These are phyloP conservation scores for Gossypium mustelinum DNA, from an alignment of 345 rosid species.

Conservation along the genomic window DNA sequence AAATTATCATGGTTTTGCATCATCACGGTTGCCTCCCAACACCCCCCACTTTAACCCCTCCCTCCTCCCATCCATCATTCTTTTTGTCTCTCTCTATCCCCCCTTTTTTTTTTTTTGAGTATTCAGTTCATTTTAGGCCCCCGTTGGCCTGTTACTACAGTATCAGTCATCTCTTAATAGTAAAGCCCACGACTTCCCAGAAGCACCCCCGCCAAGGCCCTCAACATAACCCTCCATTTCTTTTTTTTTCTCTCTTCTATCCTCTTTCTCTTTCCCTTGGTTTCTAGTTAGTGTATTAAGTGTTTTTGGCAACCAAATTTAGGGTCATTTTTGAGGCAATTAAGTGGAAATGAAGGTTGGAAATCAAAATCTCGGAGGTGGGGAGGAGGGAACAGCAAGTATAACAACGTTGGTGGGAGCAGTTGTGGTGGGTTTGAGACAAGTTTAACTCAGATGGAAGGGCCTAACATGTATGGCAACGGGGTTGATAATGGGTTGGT, in stretches of 20 bases:
- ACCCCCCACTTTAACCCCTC: not conserved
- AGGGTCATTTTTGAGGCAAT: constrained; percentile 53
- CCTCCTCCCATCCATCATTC: not conserved
- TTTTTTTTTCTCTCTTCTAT: not conserved
- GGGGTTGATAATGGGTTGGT: constrained; percentile 31
- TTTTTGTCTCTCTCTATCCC: not conserved
- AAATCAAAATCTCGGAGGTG: constrained; percentile 37
- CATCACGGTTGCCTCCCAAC: constrained; percentile 9
- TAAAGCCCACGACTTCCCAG: constrained; percentile 12
- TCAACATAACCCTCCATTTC: not conserved
- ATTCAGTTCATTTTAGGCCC: not conserved
- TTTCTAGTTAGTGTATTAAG: not conserved
- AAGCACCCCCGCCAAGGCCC: not conserved
- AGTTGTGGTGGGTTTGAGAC: constrained; percentile 11
- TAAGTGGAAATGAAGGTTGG: constrained; percentile 53
- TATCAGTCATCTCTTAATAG: not conserved
- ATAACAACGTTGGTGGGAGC: not conserved
- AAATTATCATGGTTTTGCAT: constrained; percentile 23
- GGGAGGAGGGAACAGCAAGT: not conserved
- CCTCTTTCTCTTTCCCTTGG: not conserved
- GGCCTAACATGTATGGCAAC: constrained; percentile 28
- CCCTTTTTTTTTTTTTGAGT: not conserved
- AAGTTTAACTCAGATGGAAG: constrained; percentile 48
- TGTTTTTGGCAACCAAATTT: too few species aligned
- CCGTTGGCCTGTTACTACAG: not conserved